These are phyloP conservation scores for Capsicum rhomboideum DNA, from an alignment of 257 asterid genomes.

Conservation along the genomic window DNA sequence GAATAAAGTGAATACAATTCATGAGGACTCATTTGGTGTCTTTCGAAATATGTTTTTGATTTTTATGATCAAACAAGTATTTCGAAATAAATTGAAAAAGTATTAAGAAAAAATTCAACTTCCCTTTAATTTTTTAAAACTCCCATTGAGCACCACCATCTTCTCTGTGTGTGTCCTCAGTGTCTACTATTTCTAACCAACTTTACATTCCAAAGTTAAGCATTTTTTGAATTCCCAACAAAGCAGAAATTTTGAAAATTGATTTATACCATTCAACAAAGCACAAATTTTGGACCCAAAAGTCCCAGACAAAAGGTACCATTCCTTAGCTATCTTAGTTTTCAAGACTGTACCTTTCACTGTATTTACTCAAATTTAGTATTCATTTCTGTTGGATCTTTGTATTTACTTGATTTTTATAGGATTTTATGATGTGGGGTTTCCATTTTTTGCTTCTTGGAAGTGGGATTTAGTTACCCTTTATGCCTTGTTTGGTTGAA, in stretches of 20 bases:
- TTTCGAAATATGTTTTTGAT: too few species aligned
- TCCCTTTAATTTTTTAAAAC: not conserved
- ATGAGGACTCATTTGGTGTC: too few species aligned
- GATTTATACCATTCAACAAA: not conserved
- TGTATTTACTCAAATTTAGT: too few species aligned
- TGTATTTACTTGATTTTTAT: not conserved
- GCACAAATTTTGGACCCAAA: not conserved
- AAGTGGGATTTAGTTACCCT: not conserved
- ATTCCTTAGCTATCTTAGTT: too few species aligned
- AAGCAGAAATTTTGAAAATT: too few species aligned
- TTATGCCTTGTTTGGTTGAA: not conserved
- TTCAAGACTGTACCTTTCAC: too few species aligned
- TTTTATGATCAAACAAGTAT: too few species aligned
- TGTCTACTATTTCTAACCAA: not conserved
- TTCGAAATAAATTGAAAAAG: not conserved
- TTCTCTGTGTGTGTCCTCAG: not conserved
- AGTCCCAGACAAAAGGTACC: too few species aligned
- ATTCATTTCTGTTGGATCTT: too few species aligned
- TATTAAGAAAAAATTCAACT: not conserved
- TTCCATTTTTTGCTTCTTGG: not conserved
- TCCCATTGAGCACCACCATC: not conserved
- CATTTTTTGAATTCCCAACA: constrained; percentile 1
- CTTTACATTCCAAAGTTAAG: not conserved
- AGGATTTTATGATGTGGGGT: not conserved
- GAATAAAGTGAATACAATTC: too few species aligned